These are phyloP conservation scores for Moesziomyces sp. DNA, from an alignment of 1,284 basidiomycete genomes.

Conservation along the genomic window DNA sequence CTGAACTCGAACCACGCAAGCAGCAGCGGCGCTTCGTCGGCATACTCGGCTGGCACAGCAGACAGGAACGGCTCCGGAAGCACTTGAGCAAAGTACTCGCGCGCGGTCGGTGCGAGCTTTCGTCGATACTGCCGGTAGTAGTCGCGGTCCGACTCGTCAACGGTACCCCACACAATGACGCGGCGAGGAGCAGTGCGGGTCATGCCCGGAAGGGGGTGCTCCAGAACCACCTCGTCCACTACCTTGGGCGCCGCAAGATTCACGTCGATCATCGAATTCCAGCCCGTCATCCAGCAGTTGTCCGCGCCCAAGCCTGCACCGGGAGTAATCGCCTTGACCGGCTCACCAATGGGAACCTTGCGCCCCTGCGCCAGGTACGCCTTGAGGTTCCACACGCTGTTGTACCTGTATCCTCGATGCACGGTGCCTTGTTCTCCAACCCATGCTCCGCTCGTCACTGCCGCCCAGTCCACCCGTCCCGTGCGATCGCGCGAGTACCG, in stretches of 20 bases:
- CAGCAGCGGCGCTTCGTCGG: constrained; percentile 23
- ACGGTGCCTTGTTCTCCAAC: constrained; percentile 31
- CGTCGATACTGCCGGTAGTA: constrained; percentile 29
- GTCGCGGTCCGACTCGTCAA: constrained; percentile 27
- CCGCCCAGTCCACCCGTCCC: constrained; percentile 29
- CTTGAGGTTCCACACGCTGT: constrained; percentile 42
- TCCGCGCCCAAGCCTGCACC: constrained; percentile 19
- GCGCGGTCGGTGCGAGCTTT: constrained; percentile 2
- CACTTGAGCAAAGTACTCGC: constrained; percentile 15
- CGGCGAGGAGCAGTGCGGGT: constrained; percentile 23
- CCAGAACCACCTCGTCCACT: constrained; percentile 33
- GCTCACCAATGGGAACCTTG: constrained; percentile 41
- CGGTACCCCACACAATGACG: constrained; percentile 30
- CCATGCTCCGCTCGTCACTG: constrained; percentile 32
- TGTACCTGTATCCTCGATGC: constrained; percentile 33
- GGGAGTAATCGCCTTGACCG: constrained; percentile 43
- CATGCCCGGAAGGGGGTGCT: constrained; percentile 44
- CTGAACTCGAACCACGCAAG: constrained; percentile 30
- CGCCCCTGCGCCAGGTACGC: constrained; percentile 34
- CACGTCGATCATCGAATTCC: constrained; percentile 35
- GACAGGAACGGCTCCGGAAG: constrained; percentile 12
- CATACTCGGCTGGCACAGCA: constrained; percentile 31
- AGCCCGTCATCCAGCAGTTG: constrained; percentile 46
- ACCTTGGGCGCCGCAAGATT: constrained; percentile 28
- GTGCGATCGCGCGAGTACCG: constrained; percentile 33